phyloP scores from a whole-genome alignment of 768 basidiomycete species.

The Hericium erinaceus region DNA sequence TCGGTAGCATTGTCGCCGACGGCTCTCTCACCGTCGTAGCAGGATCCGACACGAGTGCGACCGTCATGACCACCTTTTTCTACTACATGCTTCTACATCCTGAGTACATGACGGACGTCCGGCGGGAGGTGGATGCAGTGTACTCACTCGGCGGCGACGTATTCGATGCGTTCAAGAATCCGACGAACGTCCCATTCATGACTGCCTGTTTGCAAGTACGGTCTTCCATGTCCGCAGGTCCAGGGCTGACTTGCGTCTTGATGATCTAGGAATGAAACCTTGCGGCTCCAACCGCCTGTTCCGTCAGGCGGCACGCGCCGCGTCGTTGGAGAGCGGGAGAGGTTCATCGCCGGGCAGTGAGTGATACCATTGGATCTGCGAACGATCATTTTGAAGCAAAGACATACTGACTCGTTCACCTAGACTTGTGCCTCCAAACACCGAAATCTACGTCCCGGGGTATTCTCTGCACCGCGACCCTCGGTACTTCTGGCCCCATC shows the following conservation, averaged over 20 bases:
- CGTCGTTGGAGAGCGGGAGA: neutral
- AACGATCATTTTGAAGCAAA: neutral
- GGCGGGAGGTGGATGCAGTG: neutral
- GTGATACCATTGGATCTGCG: neutral
- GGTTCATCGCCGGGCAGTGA: neutral
- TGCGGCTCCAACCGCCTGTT: neutral
- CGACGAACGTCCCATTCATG: neutral
- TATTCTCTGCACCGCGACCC: slow-evolving; percentile 12
- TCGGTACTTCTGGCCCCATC: slow-evolving; percentile 9
- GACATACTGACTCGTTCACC: neutral
- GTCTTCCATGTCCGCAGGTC: neutral
- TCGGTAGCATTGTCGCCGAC: neutral
- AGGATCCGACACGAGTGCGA: neutral
- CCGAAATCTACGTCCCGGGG: slow-evolving; percentile 7
- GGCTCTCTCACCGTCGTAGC: neutral
- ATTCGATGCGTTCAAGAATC: neutral
- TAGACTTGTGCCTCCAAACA: slow-evolving; percentile 11
- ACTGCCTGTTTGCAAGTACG: neutral
- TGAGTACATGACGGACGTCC: neutral
- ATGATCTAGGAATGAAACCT: neutral
- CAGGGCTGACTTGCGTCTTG: neutral
- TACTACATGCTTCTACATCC: neutral
- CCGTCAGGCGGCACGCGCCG: neutral
- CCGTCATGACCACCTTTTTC: neutral
- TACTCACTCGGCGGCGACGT: neutral